A percentile compares a stretch with the other conserved stretches of the same genome.
phyloP scores from a whole-genome alignment of 495 filamentous ascomycete genomes.

The Elaphomyces granulatus region DNA sequence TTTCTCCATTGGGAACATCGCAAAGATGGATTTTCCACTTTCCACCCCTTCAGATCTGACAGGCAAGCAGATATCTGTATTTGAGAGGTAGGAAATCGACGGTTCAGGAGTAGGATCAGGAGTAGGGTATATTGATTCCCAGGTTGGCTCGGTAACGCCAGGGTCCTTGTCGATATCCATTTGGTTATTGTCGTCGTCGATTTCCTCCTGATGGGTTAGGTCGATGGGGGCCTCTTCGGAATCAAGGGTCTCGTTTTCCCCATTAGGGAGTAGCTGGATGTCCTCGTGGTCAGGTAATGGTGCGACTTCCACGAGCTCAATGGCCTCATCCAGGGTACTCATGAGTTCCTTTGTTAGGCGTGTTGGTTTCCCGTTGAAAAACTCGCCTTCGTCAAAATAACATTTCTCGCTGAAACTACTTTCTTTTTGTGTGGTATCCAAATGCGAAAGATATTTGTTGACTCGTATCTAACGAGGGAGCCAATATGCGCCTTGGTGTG shows the following conservation, averaged over 20 bases:
- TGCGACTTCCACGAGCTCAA: not conserved
- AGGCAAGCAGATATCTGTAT: not conserved
- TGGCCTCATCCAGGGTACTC: not conserved
- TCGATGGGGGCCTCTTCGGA: not conserved
- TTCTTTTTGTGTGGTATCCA: constrained; percentile 9
- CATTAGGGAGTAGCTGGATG: not conserved
- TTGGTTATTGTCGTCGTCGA: not conserved
- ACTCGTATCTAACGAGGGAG: constrained; percentile 17
- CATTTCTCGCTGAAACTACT: not conserved
- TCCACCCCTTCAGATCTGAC: not conserved
- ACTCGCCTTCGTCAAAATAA: constrained; percentile 4
- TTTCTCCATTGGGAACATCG: not conserved
- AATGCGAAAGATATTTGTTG: constrained; percentile 17
- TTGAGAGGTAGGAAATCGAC: not conserved
- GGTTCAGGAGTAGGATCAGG: not conserved
- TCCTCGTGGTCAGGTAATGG: not conserved
- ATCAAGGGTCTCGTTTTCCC: not conserved
- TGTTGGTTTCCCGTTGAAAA: constrained; percentile 12
- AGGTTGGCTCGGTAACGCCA: not conserved
- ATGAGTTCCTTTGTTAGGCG: constrained; percentile 16
- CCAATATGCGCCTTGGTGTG: constrained; percentile 15
- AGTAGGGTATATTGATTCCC: not conserved
- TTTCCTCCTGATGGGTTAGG: not conserved
- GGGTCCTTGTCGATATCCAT: not conserved
- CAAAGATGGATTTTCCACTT: not conserved